Base-by-base conservation (phyloP, 2,329 filamentous ascomycete species). In the Fusarium sp. region DNA sequence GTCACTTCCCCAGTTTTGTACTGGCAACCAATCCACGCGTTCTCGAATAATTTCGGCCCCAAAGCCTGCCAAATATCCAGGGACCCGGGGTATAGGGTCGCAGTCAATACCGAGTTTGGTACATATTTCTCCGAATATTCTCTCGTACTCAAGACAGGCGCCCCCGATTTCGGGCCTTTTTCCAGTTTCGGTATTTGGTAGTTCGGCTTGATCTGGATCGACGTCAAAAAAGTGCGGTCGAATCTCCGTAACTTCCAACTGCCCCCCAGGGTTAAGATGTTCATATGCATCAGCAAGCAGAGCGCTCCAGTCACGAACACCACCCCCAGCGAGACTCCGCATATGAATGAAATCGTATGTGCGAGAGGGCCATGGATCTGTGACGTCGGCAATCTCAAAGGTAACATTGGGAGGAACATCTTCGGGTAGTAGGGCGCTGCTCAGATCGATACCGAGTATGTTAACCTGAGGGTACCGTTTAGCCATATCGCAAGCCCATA, bases 301-400 rank as follows among this genome's bases (percentile, higher is more conserved):
- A 2, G 64, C 60, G 26, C 74, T 70, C 80, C 80, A 83, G 59
- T 82, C 77, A 26, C 75, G 75, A n/a, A 83, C 73, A 46, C 84
- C 85, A 1, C 80, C 82, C 10, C 79, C 80, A 8, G 82, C 75
- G n/a, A 80, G 67, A 68, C 80, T 79, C 40, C 82, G 79, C 57
- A 80, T 76, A 65, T 83, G 80, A 22, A 83, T 75, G 46, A 83
- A 81, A 68, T 83, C 82, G 54, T 76, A 78, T 4, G 71, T 69
- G 1, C 68, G 63, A 8, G 71, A 71, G 5, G 74, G 75, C 82
- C 81, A 83, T 6, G 75, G 78, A 28, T 85, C 80, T 62, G 87
- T 85, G 30, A 85, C 81, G 71, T 90, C 87, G 72, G 86, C 85
- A 39, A 90, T 82, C 58, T 86, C 78, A 72, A 89, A 90, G 6